phyloP scores from a whole-genome alignment of 140 eudicot genomes.

The Stevia rebaudiana region DNA sequence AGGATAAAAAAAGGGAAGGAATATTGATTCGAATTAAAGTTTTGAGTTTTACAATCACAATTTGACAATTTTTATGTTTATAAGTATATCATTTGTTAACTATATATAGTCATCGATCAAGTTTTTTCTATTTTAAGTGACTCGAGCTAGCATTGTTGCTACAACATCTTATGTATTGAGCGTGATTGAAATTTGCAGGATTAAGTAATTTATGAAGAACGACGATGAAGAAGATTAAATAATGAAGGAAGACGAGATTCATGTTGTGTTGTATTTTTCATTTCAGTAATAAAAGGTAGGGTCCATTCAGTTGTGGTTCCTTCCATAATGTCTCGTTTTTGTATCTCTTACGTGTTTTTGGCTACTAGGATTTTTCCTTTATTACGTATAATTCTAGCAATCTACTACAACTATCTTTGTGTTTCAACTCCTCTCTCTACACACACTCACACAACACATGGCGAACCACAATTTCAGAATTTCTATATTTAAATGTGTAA shows the following conservation, averaged over 20 bases:
- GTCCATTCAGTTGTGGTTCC: slow-evolving; percentile 20
- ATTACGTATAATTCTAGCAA: background rate
- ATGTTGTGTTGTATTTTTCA: slow-evolving; percentile 9
- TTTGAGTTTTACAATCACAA: too few species aligned
- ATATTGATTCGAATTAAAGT: too few species aligned
- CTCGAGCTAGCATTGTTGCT: too few species aligned
- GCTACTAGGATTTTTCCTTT: background rate
- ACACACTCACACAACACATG: too few species aligned
- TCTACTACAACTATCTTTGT: background rate
- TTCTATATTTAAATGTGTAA: too few species aligned
- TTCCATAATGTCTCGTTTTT: background rate
- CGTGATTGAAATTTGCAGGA: background rate
- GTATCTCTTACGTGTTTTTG: background rate
- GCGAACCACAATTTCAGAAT: too few species aligned
- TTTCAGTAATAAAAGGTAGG: slow-evolving; percentile 19
- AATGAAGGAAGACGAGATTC: slow-evolving; percentile 19
- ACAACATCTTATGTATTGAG: too few species aligned
- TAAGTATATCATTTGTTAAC: too few species aligned
- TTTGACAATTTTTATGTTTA: too few species aligned
- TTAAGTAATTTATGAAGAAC: slow-evolving; percentile 10
- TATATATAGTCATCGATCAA: too few species aligned
- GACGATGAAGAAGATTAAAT: background rate
- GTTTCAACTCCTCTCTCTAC: background rate
- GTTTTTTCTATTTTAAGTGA: too few species aligned
- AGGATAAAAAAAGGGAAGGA: too few species aligned